phyloP scores from a whole-genome alignment of 768 basidiomycete species.

The Pilatotrama ljubarskyi region DNA sequence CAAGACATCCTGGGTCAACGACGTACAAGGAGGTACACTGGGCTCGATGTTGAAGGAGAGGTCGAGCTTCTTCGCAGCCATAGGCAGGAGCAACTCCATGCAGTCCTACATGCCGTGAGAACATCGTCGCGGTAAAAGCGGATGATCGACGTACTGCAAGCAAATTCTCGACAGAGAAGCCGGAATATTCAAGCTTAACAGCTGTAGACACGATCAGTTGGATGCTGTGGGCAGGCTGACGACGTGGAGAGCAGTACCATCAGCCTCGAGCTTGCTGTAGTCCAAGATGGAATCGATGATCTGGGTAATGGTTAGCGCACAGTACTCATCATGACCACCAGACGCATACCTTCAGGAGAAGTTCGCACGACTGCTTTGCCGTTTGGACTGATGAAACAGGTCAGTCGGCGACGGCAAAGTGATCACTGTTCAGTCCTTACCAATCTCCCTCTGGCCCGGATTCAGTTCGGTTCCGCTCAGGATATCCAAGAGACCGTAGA shows the following conservation, averaged over 20 bases:
- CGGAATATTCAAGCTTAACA: slow-evolving; percentile 66
- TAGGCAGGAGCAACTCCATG: slow-evolving; percentile 72
- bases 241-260: slow-evolving; percentile 40
- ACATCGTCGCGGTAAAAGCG: too few relatives aligned
- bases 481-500: slow-evolving; percentile 76
- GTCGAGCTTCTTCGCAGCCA: slow-evolving; percentile 75
- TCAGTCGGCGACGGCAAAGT: not conserved
- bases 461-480: slow-evolving; percentile 70
- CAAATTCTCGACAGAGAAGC: slow-evolving; percentile 68
- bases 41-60: slow-evolving; percentile 71
- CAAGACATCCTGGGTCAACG: not conserved
- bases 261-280: slow-evolving; percentile 79
- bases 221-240: too few relatives aligned
- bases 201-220: slow-evolving; percentile 37
- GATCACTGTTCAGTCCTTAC: slow-evolving; percentile 33
- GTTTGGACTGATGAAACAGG: slow-evolving; percentile 55
- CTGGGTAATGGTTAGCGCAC: slow-evolving; percentile 35
- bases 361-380: slow-evolving; percentile 76
- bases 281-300: slow-evolving; percentile 81
- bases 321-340: too few relatives aligned
- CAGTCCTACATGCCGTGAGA: slow-evolving; percentile 52
- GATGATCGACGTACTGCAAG: slow-evolving; percentile 53
- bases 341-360: slow-evolving; percentile 58
- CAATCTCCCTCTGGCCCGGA: slow-evolving; percentile 68
- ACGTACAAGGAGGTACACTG: slow-evolving; percentile 63